phyloP scores from a whole-genome alignment of 176 grass and related monocot genomes.

The Leersia perrieri region DNA sequence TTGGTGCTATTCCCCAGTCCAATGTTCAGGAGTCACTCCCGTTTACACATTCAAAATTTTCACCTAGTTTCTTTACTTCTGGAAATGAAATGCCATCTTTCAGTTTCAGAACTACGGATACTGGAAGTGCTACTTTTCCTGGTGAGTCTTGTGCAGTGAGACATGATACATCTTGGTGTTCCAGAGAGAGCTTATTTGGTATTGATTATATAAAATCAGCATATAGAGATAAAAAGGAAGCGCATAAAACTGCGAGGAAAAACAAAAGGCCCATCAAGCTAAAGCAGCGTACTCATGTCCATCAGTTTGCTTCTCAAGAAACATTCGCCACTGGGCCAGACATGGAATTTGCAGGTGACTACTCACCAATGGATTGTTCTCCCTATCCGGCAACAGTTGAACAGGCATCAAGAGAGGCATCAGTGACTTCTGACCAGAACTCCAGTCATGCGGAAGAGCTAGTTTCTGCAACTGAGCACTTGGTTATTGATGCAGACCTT shows the following conservation, averaged over 20 bases:
- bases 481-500: conserved; percentile 46
- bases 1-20: conserved; percentile 18
- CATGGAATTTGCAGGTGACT: conserved; percentile 51
- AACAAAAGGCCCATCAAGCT: conserved; percentile 52
- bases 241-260: conserved; percentile 50
- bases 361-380: conserved; percentile 91
- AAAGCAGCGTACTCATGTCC: conserved; percentile 38
- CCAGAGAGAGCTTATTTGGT: conserved; percentile 61
- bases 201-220: conserved; percentile 37
- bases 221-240: conserved; percentile 62
- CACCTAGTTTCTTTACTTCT: conserved; percentile 27
- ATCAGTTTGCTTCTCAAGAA: conserved; percentile 39
- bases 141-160: conserved; percentile 39
- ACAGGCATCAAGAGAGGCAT: conserved; percentile 42
- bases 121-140: conserved; percentile 5
- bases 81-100: conserved; percentile 34
- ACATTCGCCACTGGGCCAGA: conserved; percentile 19
- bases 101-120: conserved; percentile 31
- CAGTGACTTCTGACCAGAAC: conserved; percentile 30
- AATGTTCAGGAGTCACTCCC: conserved; percentile 22
- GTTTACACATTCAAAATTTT: conserved; percentile 31
- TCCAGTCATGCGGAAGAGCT: conserved; percentile 45
- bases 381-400: conserved; percentile 52
- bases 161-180: conserved; percentile 36
- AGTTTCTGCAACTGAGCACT: conserved; percentile 52